Percentiles rank a stretch among this genome's conserved stretches.
These are phyloP conservation scores for Aspergillus fructus DNA, from an alignment of 2,329 filamentous ascomycete species.

Conservation along the genomic window DNA sequence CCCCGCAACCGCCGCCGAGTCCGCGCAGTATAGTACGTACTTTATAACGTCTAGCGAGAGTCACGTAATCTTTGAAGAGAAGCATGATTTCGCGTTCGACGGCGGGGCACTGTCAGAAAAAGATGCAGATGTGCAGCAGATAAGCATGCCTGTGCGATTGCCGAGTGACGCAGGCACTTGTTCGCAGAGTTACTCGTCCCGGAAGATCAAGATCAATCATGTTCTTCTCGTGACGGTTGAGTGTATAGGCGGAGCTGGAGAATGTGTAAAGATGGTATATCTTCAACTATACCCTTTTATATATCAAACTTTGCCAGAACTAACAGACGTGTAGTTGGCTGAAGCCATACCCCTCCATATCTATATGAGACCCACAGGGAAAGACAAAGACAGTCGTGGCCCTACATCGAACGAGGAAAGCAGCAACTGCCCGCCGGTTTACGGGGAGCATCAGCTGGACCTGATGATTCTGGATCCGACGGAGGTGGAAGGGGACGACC, in stretches of 20 bases:
- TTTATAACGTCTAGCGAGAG: conserved; percentile 13
- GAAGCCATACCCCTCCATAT: neutral
- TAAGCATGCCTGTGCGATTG: neutral
- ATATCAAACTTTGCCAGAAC: too few relatives aligned
- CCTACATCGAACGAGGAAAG: neutral
- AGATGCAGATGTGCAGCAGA: neutral
- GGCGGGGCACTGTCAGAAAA: too few relatives aligned
- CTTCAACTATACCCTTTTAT: too few relatives aligned
- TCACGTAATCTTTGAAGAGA: conserved; percentile 5
- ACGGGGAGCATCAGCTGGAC: neutral
- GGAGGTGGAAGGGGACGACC: too few relatives aligned
- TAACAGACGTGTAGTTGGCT: neutral
- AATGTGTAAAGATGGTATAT: neutral
- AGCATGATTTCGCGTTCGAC: too few relatives aligned
- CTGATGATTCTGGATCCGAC: neutral
- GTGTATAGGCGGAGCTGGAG: neutral
- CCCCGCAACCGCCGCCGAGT: conserved; percentile 18
- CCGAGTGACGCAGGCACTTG: neutral
- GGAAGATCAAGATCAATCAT: neutral
- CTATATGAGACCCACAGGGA: neutral
- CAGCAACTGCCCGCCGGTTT: neutral
- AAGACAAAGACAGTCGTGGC: neutral
- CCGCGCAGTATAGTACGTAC: conserved; percentile 12
- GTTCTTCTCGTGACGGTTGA: neutral
- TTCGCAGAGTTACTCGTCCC: neutral